Conservation (phyloP, 140 eudicot species). For the Erigeron philadelphicus region DNA sequence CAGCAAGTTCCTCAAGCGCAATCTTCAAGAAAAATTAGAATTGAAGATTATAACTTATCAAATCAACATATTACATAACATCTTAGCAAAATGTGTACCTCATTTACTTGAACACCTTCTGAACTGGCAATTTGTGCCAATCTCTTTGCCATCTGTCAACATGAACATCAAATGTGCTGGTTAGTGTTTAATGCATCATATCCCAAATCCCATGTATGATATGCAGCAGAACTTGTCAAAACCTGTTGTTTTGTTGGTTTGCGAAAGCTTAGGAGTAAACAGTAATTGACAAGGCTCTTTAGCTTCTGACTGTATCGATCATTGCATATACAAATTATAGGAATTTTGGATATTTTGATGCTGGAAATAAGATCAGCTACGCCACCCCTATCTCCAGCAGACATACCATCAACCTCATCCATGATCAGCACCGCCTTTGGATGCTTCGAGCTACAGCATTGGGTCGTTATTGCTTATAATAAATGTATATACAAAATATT, state of each 20-base stretch:
- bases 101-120: constrained; percentile 81
- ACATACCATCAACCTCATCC: constrained; percentile 99
- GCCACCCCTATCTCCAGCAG: constrained; percentile 99
- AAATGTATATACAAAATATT: constrained; percentile 1
- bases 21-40: constrained; percentile 34
- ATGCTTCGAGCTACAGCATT: constrained; percentile 53
- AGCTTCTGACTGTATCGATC: constrained; percentile 93
- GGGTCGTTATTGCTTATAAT: neutral
- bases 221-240: neutral
- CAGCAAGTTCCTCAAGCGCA: constrained; percentile 98
- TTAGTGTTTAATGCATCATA: neutral
- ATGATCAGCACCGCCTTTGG: constrained; percentile 77
- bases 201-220: neutral
- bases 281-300: constrained; percentile 81
- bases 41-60: constrained; percentile 8
- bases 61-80: constrained; percentile 5
- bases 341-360: constrained; percentile 68
- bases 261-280: constrained; percentile 63
- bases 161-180: constrained; percentile 7
- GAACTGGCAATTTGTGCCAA: constrained; percentile 58
- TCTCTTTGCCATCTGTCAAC: constrained; percentile 80
- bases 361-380: constrained; percentile 92
- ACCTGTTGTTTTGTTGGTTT: constrained; percentile 99
- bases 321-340: constrained; percentile 82
- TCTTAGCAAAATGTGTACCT: constrained; percentile 41